Base-by-base conservation (phyloP, 108 stramenopile species). In the Pseudonitzschia delicatissima region DNA sequence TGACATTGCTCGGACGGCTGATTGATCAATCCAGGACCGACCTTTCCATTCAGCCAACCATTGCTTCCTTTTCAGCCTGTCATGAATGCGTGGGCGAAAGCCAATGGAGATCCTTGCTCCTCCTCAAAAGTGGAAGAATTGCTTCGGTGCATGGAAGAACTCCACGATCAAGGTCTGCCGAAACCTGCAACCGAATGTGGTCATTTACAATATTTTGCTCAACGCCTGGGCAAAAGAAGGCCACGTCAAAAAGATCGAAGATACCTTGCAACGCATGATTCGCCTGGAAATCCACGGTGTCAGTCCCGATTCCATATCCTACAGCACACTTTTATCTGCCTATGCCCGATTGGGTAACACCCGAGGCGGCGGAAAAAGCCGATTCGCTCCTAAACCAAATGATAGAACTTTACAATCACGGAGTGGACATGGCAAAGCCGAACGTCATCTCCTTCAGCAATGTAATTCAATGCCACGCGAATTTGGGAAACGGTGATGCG, bases 381-480 rank as follows among this genome's bases (percentile, higher is more conserved):
- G 78, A 85, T 32, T 66, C 72, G 4, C 48, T 85, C 11, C 36
- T 85, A 23, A 42, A 64, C 21, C 75, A 80, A 68, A 78, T 85
- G 78, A 47, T 73, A 48, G 57, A 80, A 27, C 67, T 73, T 0
- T 82, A 77, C 65, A 42, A 74, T 52, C 37, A 69, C 27, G 84
- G 84, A 51, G 53, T 79, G 51, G 69, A 71, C 37, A 62, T 69
- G 26, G 74, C 75, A 20, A 79, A 80, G 60, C 86, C 86, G 12
- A 79, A 87, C 62, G 40, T 64, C 8, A 50, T 81, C 18, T 67
- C 74, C 13, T 87, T 79, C 44, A 72, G 48, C 29, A 79, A 74
- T 17, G 79, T 82, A 3, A 76, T 87, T 50, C 77, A 80, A 35
- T 80, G 79, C 13, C 69, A 69, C 74, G 79, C 83, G 2, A 50